Conservation (phyloP, 805 yeast species). For the Wickerhamomyces sydowiorum region DNA sequence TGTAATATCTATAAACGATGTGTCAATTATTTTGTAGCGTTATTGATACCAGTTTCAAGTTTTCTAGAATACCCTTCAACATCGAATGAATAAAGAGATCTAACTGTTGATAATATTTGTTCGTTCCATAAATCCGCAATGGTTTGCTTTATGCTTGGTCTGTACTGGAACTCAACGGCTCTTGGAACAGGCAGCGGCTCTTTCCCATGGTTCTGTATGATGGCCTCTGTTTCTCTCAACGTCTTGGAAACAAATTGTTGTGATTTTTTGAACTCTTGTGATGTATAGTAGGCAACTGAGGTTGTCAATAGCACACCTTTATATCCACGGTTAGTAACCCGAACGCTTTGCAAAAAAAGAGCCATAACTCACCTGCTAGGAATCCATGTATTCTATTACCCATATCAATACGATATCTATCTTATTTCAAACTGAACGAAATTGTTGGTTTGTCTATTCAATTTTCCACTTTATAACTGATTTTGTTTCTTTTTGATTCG, state of each 20-base stretch:
- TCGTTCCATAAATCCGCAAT: constrained; percentile 76
- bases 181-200: constrained; percentile 39
- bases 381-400: constrained; percentile 52
- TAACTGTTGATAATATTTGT: constrained; percentile 57
- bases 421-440: too few relatives aligned
- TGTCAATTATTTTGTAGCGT: neutral
- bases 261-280: constrained; percentile 45
- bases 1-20: too few relatives aligned
- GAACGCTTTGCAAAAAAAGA: neutral
- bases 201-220: constrained; percentile 45
- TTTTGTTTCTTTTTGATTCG: neutral
- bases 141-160: constrained; percentile 50
- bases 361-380: constrained; percentile 35
- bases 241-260: constrained; percentile 40
- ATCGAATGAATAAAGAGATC: constrained; percentile 54
- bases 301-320: constrained; percentile 49
- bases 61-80: constrained; percentile 28
- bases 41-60: constrained; percentile 1
- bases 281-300: constrained; percentile 56
- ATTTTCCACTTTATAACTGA: neutral
- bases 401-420: too few relatives aligned
- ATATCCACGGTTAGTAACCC: neutral
- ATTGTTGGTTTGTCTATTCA: too few relatives aligned
- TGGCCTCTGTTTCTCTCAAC: constrained; percentile 40
- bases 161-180: constrained; percentile 36